phyloP scores from a whole-genome alignment of 2,329 filamentous ascomycete species.

The Claviceps pusilla region DNA sequence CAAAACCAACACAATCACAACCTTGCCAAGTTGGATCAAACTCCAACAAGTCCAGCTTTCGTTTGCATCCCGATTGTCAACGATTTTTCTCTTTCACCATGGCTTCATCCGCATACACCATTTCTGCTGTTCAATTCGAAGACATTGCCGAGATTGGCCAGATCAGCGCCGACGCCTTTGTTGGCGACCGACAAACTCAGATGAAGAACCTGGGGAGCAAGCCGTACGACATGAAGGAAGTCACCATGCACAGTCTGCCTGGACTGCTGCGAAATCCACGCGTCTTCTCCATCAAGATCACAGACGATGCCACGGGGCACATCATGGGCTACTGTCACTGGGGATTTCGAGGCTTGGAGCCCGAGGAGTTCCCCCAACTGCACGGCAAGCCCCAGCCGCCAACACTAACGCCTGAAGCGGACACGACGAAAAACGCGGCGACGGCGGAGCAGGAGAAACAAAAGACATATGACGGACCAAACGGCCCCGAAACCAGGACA shows the following conservation, averaged over 20 bases:
- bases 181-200: slow-evolving; percentile 20
- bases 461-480: background rate
- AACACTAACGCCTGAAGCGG: background rate
- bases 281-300: slow-evolving; percentile 18
- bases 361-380: slow-evolving; percentile 10
- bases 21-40: too few relatives aligned
- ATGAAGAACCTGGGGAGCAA: slow-evolving; percentile 19
- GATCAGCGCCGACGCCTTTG: slow-evolving; percentile 17
- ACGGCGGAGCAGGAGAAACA: background rate
- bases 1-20: too few relatives aligned
- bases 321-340: slow-evolving; percentile 18
- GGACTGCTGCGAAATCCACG: slow-evolving; percentile 10
- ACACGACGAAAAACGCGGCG: background rate
- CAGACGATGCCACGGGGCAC: slow-evolving; percentile 14
- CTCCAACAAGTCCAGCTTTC: too few relatives aligned
- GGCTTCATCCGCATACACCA: slow-evolving; percentile 9
- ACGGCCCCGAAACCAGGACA: slow-evolving; percentile 3
- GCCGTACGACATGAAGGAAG: slow-evolving; percentile 15
- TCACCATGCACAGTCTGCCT: slow-evolving; percentile 12
- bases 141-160: slow-evolving; percentile 17
- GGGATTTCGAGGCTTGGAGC: slow-evolving; percentile 17
- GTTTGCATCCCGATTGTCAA: too few relatives aligned
- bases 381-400: slow-evolving; percentile 4
- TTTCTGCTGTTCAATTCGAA: slow-evolving; percentile 10
- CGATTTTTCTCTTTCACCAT: slow-evolving; percentile 2